Evolutionary conservation across 495 filamentous ascomycete genomes (phyloP), one percentile per base, ranked within the genome.

Genomic region (Delitschia confertaspora): DNA sequence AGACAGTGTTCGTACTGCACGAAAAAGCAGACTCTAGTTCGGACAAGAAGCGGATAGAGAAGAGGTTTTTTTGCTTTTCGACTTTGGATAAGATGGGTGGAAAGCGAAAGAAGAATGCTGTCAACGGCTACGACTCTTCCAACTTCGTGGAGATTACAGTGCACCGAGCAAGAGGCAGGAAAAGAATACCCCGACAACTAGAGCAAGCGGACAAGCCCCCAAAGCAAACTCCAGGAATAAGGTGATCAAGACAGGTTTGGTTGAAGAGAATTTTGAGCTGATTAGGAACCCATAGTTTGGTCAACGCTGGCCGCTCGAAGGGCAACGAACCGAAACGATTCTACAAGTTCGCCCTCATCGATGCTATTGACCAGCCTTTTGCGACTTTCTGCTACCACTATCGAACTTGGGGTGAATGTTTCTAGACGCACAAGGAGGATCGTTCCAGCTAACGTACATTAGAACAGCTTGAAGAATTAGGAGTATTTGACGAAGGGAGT

Each of bases 271-370:
- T n/a, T n/a, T n/a, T n/a, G n/a, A n/a, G n/a, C n/a, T n/a, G 6
- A 40, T 37, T 38, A 20, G 45, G 16, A 10, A 32, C 18, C 23
- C 14, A 17, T 26, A 67, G 66, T 42, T 46, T 70, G 2, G 38
- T 58, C 36, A 61, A 60, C 20, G 65, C 53, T 13, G 67, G 66
- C 10, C 18, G 32, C 14, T 33, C 64, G 4, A 31, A 47, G 8
- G 27, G 38, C 20, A 43, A 57, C 6, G 44, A 65, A 25, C 64
- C 62, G 3, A 58, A 57, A 25, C 60, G 63, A 10, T 64, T 57
- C 49, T 70, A 70, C 52, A 62, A 57, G 11, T 69, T 65, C 38
- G 56, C 61, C 0, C 58, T 70, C 18, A 51, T 68, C 19, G 66
- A 69, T 45, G 63, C 67, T 16, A 45, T 64, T 3, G 67, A 70